phyloP scores from a whole-genome alignment of 306 rosid genomes.

The Cajanus cajan region DNA sequence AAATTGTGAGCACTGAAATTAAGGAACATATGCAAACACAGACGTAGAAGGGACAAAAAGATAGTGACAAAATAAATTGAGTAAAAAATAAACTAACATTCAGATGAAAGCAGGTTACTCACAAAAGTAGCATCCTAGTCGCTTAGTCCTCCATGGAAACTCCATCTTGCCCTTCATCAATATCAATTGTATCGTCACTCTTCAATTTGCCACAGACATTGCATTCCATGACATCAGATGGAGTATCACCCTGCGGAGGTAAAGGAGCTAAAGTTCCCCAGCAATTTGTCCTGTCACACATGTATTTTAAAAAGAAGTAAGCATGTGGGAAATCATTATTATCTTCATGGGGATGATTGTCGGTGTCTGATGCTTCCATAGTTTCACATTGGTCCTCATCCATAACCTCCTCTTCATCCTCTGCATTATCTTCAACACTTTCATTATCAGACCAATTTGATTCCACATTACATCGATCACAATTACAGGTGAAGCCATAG shows the following conservation, averaged over 20 bases:
- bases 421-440: constrained; percentile 36
- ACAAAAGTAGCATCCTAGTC: constrained; percentile 20
- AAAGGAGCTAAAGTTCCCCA: constrained; percentile 79
- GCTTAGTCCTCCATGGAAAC: constrained; percentile 48
- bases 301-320: constrained; percentile 72
- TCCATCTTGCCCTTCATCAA: constrained; percentile 36
- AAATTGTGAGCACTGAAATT: not conserved
- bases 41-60: not conserved
- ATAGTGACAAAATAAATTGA: not conserved
- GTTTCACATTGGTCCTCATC: constrained; percentile 44
- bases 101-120: constrained; percentile 16
- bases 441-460: constrained; percentile 72
- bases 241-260: constrained; percentile 46
- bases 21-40: not conserved
- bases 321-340: constrained; percentile 70
- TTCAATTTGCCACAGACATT: constrained; percentile 67
- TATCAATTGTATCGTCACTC: constrained; percentile 32
- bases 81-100: not conserved
- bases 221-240: constrained; percentile 62
- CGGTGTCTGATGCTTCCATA: constrained; percentile 42
- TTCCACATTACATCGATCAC: constrained; percentile 80
- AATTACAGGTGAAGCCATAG: constrained; percentile 71
- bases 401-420: constrained; percentile 49
- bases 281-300: constrained; percentile 63
- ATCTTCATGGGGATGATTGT: constrained; percentile 27